A percentile compares a stretch with the other conserved stretches of the same genome.
Evolutionary conservation across 441 rosid genomes (phyloP).

Genomic region (Macaranga tanarius): DNA sequence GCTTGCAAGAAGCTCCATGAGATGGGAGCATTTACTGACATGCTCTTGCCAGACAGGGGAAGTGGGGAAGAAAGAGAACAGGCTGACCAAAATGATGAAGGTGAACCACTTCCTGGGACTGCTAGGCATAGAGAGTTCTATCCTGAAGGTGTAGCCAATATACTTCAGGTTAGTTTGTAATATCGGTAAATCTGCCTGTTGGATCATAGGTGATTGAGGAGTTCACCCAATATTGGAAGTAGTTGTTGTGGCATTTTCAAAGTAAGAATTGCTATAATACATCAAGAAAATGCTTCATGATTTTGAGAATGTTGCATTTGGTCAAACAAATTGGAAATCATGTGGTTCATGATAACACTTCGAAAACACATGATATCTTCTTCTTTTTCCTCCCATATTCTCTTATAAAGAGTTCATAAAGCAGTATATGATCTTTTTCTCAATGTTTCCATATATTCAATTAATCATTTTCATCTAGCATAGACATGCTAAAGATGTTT

Average conservation of each 20-base stretch:
- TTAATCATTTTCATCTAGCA: conserved; percentile 9
- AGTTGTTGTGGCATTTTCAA: background rate
- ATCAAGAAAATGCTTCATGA: background rate
- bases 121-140: conserved; percentile 99
- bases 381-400: too few relatives aligned
- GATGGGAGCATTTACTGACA: conserved; percentile 99
- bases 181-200: conserved; percentile 9
- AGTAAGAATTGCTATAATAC: conserved; percentile 1
- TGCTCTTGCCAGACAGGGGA: conserved; percentile 98
- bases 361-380: background rate
- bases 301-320: background rate
- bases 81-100: conserved; percentile 81
- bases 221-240: background rate
- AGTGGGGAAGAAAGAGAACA: conserved; percentile 86
- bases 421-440: background rate
- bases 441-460: conserved; percentile 4
- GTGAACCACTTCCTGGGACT: conserved; percentile 98
- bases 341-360: background rate
- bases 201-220: background rate
- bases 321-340: background rate
- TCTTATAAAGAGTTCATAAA: background rate
- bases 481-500: conserved; percentile 17
- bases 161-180: conserved; percentile 66
- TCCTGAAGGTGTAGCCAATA: conserved; percentile 96
- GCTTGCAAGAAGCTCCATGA: conserved; percentile 99